Evolutionary conservation across 202 grass and related monocot genomes (phyloP).

Genomic region (Bolboschoenoplectus hybrid): DNA sequence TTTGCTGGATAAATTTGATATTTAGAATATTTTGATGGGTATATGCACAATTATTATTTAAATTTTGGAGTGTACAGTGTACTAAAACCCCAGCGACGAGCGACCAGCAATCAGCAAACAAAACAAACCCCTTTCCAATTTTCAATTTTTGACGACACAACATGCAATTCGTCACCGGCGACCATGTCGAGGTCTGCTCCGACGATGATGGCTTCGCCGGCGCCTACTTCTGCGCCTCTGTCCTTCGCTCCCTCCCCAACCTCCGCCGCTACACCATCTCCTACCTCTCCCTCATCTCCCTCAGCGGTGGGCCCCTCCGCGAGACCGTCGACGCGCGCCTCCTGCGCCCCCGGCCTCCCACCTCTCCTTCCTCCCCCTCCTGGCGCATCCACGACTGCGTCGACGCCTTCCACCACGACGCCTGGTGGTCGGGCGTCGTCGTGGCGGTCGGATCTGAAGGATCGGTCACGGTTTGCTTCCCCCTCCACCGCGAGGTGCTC

Average conservation of each 20-base stretch:
- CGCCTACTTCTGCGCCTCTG: slow-evolving; percentile 54
- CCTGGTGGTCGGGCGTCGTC: slow-evolving; percentile 62
- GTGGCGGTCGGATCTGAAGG: not conserved
- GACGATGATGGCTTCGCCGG: slow-evolving; percentile 54
- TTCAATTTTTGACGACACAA: too few species aligned
- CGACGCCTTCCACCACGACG: slow-evolving; percentile 52
- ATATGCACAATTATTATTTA: too few species aligned
- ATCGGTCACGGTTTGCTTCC: slow-evolving; percentile 46
- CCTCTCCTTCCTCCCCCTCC: not conserved
- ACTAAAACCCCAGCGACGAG: too few species aligned
- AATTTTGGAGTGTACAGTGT: too few species aligned
- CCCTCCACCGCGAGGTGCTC: slow-evolving; percentile 45
- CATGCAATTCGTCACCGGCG: slow-evolving; percentile 31
- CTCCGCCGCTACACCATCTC: slow-evolving; percentile 53
- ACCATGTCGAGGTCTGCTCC: slow-evolving; percentile 62
- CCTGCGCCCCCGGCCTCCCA: slow-evolving; percentile 61
- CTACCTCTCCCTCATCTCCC: slow-evolving; percentile 47
- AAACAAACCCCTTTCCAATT: too few species aligned
- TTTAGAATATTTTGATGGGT: too few species aligned
- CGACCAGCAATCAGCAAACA: too few species aligned
- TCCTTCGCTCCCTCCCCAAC: slow-evolving; percentile 47
- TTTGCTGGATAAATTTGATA: too few species aligned
- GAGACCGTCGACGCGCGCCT: slow-evolving; percentile 44
- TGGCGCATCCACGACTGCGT: slow-evolving; percentile 50
- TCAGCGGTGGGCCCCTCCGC: slow-evolving; percentile 35